Percentiles rank a stretch among this genome's conserved stretches.
These are phyloP conservation scores for Solanum pennellii DNA, from an alignment of 257 asterid genomes.

Conservation along the genomic window DNA sequence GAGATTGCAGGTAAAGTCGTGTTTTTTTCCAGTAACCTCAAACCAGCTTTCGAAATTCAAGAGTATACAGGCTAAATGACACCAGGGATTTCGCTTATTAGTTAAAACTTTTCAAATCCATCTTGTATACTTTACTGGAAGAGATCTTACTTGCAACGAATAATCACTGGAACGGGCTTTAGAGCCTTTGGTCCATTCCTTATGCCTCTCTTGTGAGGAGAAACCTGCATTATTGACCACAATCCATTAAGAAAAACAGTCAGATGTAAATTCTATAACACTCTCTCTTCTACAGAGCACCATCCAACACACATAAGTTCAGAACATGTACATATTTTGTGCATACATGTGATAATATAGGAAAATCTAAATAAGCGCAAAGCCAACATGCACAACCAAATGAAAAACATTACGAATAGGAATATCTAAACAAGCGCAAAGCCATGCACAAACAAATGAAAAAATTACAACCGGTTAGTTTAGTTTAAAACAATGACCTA, in stretches of 20 bases:
- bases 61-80: background rate
- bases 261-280: background rate
- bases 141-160: constrained; percentile 83
- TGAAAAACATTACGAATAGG: background rate
- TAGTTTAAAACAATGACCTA: background rate
- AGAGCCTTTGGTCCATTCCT: constrained; percentile 98
- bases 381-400: background rate
- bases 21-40: background rate
- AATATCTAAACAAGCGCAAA: background rate
- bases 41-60: background rate
- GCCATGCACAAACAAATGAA: background rate
- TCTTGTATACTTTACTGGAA: background rate
- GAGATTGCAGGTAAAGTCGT: background rate
- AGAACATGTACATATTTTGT: background rate
- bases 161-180: constrained; percentile 90
- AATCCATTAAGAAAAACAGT: background rate
- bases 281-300: background rate
- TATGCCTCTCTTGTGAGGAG: constrained; percentile 81
- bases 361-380: background rate
- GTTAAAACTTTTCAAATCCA: background rate
- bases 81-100: background rate
- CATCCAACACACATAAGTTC: background rate
- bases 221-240: constrained; percentile 34
- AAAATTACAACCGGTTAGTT: background rate
- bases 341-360: background rate